Evolutionary conservation across 768 basidiomycete genomes (phyloP).

Genomic region (Lepiota brunneoincarnata): DNA sequence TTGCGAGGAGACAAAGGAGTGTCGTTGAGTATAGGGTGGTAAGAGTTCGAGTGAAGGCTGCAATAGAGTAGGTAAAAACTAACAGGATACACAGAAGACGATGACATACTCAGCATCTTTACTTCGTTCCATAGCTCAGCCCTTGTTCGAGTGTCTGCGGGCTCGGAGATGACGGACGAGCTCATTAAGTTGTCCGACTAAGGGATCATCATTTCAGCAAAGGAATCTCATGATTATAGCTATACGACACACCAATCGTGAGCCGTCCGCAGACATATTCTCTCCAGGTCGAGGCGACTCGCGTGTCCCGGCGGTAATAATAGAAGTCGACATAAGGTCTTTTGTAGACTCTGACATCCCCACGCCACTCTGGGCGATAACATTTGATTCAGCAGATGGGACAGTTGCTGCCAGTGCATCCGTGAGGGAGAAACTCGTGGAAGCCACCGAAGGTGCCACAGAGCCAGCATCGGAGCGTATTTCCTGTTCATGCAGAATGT

Average conservation of each 20-base stretch:
- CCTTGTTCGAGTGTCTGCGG: conserved; percentile 50
- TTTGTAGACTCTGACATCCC: not conserved
- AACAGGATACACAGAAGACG: not conserved
- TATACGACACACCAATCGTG: conserved; percentile 1
- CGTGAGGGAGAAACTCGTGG: conserved; percentile 4
- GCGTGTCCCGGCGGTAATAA: not conserved
- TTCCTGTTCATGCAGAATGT: conserved; percentile 37
- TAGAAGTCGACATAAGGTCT: not conserved
- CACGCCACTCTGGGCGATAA: not conserved
- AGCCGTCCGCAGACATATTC: conserved; percentile 1
- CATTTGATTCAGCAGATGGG: not conserved
- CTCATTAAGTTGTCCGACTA: conserved; percentile 26
- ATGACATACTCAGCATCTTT: conserved; percentile 74
- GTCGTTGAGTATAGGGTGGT: conserved; percentile 86
- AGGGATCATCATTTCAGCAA: not conserved
- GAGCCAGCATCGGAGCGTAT: conserved; percentile 41
- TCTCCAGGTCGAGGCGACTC: not conserved
- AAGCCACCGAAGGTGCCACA: not conserved
- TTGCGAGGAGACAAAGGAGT: conserved; percentile 82
- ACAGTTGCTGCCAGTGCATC: conserved; percentile 7
- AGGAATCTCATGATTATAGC: no score
- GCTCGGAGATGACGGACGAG: conserved; percentile 26
- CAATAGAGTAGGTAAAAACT: conserved; percentile 5
- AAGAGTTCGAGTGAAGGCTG: conserved; percentile 85
- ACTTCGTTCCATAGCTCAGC: conserved; percentile 90